Conservation (phyloP, 2,329 filamentous ascomycete species). For the Zelopaecilomyces penicillatus region DNA sequence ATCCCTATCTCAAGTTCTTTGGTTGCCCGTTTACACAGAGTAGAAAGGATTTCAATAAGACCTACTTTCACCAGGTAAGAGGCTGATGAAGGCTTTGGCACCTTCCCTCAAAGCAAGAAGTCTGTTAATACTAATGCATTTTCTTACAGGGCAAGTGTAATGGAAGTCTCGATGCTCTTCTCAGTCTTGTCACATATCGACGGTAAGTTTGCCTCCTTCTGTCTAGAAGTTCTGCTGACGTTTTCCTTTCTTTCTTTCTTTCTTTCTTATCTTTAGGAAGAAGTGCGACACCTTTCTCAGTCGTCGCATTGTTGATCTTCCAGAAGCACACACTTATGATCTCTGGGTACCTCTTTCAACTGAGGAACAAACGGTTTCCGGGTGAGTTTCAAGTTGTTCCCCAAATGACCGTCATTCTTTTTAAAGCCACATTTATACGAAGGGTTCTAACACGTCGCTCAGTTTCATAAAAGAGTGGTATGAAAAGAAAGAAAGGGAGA, state of each 20-base stretch:
- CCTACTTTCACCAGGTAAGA: constrained; percentile 14
- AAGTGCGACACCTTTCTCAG: constrained; percentile 22
- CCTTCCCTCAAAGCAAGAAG: neutral
- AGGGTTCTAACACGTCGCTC: neutral
- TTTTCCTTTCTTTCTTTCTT: neutral
- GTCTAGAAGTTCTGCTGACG: neutral
- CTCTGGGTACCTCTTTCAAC: constrained; percentile 16
- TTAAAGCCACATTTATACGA: neutral
- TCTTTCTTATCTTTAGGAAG: constrained; percentile 8
- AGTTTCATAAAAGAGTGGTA: constrained; percentile 4
- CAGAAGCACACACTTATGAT: constrained; percentile 7
- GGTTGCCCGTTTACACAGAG: constrained; percentile 10
- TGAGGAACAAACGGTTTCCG: constrained; percentile 18
- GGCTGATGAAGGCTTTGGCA: too few relatives aligned
- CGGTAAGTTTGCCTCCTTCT: constrained; percentile 12
- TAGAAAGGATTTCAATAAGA: constrained; percentile 5
- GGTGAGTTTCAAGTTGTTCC: constrained; percentile 12
- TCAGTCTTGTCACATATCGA: constrained; percentile 19
- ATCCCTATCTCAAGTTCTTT: constrained; percentile 26
- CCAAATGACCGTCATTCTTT: neutral
- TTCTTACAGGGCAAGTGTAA: constrained; percentile 7
- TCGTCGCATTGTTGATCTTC: constrained; percentile 17
- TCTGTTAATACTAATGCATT: neutral
- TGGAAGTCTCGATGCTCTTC: constrained; percentile 12
- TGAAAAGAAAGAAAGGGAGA: neutral